Conservation (phyloP, 2,329 filamentous ascomycete genomes). For the Coccinonectria pachysandricola region DNA sequence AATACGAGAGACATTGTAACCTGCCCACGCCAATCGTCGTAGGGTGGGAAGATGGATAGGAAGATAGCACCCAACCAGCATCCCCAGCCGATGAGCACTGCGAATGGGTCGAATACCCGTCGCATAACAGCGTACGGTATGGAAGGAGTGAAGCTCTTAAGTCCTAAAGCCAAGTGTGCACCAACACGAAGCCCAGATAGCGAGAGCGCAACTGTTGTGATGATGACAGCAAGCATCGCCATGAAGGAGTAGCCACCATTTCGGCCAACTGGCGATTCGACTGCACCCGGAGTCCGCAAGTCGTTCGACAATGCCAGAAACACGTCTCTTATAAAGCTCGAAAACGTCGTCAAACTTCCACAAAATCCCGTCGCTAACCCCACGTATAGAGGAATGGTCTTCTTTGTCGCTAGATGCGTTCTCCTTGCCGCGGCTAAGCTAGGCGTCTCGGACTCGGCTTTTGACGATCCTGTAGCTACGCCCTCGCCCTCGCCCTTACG, state of each 20-base stretch:
- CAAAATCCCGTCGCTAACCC: constrained; percentile 81
- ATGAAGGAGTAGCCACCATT: constrained; percentile 74
- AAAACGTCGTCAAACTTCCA: constrained; percentile 84
- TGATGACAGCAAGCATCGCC: constrained; percentile 65
- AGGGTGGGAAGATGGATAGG: constrained; percentile 61
- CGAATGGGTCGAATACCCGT: constrained; percentile 50
- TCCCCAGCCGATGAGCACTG: constrained; percentile 56
- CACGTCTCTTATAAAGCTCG: constrained; percentile 68
- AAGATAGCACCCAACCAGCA: constrained; percentile 71
- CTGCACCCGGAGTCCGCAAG: constrained; percentile 33
- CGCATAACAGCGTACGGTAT: constrained; percentile 48
- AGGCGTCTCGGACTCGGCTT: constrained; percentile 10
- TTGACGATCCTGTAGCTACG: neutral
- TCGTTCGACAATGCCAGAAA: constrained; percentile 75
- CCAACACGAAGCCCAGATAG: constrained; percentile 61
- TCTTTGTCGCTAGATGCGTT: constrained; percentile 57
- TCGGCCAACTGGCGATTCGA: constrained; percentile 33
- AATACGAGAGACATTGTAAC: constrained; percentile 72
- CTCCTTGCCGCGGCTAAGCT: constrained; percentile 40
- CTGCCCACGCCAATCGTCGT: constrained; percentile 64
- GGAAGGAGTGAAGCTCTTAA: constrained; percentile 49
- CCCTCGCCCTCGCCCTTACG: constrained; percentile 29
- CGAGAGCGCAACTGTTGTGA: constrained; percentile 61
- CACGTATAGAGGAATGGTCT: constrained; percentile 80
- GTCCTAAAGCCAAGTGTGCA: constrained; percentile 59